Base-by-base conservation (phyloP, 2,329 filamentous ascomycete genomes). In the Verticillium tricorpus region DNA sequence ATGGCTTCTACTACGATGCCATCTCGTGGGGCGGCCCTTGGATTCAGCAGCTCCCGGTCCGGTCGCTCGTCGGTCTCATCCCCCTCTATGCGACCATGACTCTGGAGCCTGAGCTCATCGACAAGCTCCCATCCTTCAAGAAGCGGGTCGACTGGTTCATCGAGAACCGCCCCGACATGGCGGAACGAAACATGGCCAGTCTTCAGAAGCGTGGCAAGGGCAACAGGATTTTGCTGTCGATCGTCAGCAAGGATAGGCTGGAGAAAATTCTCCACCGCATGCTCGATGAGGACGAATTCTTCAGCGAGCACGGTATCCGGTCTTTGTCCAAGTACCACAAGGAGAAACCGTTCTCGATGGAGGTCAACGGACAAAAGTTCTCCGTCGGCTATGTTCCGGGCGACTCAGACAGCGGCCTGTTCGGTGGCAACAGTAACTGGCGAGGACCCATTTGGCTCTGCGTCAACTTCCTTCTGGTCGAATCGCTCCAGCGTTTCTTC, bases 391-490 rank as follows among this genome's bases (percentile, higher is more conserved):
- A 98, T 71, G 87, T 98, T 19, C 89, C 95, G 1, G 95, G 94
- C n/a, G 94, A 98, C 73, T 97, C 94, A 0, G 93, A 98, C 77
- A 97, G 91, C 70, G 92, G 92, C 3, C 84, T 98, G 5, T 98
- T 98, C 71, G 94, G 94, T 60, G 94, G 94, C 67, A 98, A 98
- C 83, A 97, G 93, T 75, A 98, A 98, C 77, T 98, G 94, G 94
- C 87, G 94, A 78, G 94, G 90, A 1, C 94, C 95, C 0, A 94
- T 97, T 68, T 98, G 94, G 94, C 83, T 97, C 57, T 95, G 92
- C 65, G 93, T 97, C 78, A 98, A 98, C 77, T 97, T 97, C 78
- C 78, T 98, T 60, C 84, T 98, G 15, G 90, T 98, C 50, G 94
- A 98, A 75, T 94, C 93, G 7, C 84, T 97, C n/a, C 91, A 97